These are phyloP conservation scores for Murraya paniculata DNA, from an alignment of 345 rosid species.

Conservation along the genomic window DNA sequence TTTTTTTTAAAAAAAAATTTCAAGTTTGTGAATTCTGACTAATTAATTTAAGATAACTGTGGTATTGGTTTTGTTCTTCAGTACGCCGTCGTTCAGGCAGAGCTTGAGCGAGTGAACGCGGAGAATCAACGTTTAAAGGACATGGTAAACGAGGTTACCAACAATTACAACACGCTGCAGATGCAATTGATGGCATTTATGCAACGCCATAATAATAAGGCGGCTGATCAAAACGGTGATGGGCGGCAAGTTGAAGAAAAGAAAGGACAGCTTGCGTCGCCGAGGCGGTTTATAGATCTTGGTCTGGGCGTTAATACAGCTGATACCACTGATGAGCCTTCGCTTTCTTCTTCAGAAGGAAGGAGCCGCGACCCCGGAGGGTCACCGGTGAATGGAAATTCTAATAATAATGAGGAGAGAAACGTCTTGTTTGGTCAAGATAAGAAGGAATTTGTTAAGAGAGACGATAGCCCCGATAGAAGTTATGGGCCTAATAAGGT, in stretches of 20 bases:
- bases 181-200: conserved; percentile 34
- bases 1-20: not conserved
- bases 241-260: conserved; percentile 20
- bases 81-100: conserved; percentile 47
- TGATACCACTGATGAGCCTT: conserved; percentile 35
- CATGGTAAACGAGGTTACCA: conserved; percentile 41
- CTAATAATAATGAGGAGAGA: conserved; percentile 6
- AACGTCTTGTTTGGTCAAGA: conserved; percentile 14
- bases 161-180: conserved; percentile 44
- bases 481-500: conserved; percentile 38
- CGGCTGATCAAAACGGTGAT: not conserved
- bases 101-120: conserved; percentile 39
- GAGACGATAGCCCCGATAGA: conserved; percentile 46
- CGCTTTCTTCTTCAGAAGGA: conserved; percentile 46
- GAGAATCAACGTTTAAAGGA: conserved; percentile 53
- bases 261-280: conserved; percentile 22
- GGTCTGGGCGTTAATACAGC: conserved; percentile 30
- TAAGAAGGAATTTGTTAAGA: conserved; percentile 25
- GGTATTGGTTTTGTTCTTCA: conserved; percentile 15
- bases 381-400: conserved; percentile 31
- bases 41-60: not conserved
- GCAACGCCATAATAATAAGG: conserved; percentile 27
- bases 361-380: conserved; percentile 40
- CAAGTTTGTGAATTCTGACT: not conserved
- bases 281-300: conserved; percentile 56